These are phyloP conservation scores for Actinidia polygama DNA, from an alignment of 179 eudicot genomes.

Conservation along the genomic window DNA sequence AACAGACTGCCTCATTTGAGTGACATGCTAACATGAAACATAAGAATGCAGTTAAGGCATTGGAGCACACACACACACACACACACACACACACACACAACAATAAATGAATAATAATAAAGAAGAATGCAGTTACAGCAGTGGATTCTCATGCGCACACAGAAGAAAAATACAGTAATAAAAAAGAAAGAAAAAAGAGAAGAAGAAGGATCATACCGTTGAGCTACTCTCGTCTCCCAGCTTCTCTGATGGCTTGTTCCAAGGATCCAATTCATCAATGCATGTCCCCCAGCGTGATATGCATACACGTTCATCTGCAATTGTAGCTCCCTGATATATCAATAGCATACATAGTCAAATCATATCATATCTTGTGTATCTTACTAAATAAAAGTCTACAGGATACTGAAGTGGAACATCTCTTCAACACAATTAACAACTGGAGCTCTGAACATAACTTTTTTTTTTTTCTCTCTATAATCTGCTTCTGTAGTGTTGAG, in stretches of 20 bases:
- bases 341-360: neutral
- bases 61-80: neutral
- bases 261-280: constrained; percentile 59
- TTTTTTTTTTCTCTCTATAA: no score
- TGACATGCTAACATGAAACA: constrained; percentile 28
- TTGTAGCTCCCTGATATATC: constrained; percentile 65
- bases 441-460: neutral
- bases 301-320: constrained; percentile 65
- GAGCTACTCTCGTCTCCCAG: constrained; percentile 38
- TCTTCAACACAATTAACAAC: neutral
- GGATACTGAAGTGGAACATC: neutral
- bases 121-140: no score
- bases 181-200: neutral
- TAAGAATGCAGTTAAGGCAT: constrained; percentile 1
- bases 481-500: neutral
- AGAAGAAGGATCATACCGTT: constrained; percentile 35
- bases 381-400: neutral
- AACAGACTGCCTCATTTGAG: constrained; percentile 31
- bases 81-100: no score
- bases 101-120: no score
- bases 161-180: neutral
- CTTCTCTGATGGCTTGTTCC: constrained; percentile 46
- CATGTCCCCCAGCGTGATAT: constrained; percentile 67
- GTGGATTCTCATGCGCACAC: no score
- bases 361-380: neutral